Percentiles rank a stretch among this genome's conserved stretches.
Conservation (phyloP, 2,329 filamentous ascomycete genomes). For the Venturia asperata region DNA sequence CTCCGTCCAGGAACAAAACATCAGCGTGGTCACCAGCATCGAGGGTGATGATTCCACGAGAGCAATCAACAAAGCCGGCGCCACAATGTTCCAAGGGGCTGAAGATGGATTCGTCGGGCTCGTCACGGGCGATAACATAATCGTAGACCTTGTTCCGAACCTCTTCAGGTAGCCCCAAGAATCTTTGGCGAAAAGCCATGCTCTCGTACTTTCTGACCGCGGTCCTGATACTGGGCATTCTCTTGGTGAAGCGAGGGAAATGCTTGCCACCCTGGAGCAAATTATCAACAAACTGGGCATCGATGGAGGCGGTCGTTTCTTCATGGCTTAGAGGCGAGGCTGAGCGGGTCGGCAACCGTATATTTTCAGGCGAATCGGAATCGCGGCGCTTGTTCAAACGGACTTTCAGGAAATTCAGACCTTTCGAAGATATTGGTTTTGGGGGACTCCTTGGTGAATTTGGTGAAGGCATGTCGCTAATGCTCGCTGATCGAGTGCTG, state of each 20-base stretch:
- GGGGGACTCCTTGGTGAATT: not conserved
- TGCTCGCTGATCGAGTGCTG: not conserved
- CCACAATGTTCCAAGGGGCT: not conserved
- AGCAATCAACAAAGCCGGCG: not conserved
- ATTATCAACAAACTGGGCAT: not conserved
- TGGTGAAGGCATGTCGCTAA: not conserved
- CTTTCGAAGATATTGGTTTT: not conserved
- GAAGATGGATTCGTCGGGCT: not conserved
- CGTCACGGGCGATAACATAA: not conserved
- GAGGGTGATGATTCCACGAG: not conserved
- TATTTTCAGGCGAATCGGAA: not conserved
- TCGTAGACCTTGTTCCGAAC: slow-evolving; percentile 4
- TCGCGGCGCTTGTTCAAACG: not conserved
- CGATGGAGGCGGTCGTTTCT: not conserved
- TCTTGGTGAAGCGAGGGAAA: not conserved
- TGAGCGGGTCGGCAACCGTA: not conserved
- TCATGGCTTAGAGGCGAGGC: not conserved
- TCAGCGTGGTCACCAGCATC: not conserved
- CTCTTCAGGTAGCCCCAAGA: slow-evolving; percentile 6
- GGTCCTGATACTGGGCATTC: not conserved
- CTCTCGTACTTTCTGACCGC: slow-evolving; percentile 2
- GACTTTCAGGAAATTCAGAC: not conserved
- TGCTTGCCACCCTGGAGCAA: not conserved
- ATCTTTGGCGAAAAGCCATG: slow-evolving; percentile 12
- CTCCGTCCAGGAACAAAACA: not conserved